Evolutionary conservation across 164 flowering plant species (phyloP), one percentile per base, ranked within the genome.

Genomic region (Tinospora cordifolia): DNA sequence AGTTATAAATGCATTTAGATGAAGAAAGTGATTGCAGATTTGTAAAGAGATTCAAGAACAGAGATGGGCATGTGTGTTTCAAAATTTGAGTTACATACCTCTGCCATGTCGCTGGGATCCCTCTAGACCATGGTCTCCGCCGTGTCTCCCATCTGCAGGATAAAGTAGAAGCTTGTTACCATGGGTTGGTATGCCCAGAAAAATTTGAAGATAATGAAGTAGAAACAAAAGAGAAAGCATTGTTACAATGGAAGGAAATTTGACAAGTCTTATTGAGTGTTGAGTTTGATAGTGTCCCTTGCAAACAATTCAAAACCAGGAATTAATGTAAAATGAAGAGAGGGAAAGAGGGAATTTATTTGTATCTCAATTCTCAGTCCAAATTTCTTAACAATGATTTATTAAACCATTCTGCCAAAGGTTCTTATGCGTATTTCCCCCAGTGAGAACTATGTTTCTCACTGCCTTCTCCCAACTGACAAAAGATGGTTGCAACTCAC

Each of bases 71-170:
- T 4, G 2, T 7, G 59, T 27, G 41, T 70, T n/a, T 19, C n/a
- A 59, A 21, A 13, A 59, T 6, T 12, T 9, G 63, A 30, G 22
- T 44, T 68, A 25, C n/a, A 63, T 34, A 87, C 98, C 99, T 85
- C 97, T 85, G 59, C 87, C 81, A 60, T 89, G 86, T 46, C 95
- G 82, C 67, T 85, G 67, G 66, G 89, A 84, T 44, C 87, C 87
- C 60, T 92, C 96, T 78, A 83, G 87, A 30, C 87, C 85, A 38
- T 88, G 85, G 63, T 84, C 74, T 79, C 96, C 91, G 63, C 89
- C 92, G 51, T 83, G 94, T 75, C 93, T 85, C 67, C 90, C 92
- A 86, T 88, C 99, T 94, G 81, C 72, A 66, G 46, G 51, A 65
- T 44, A 9, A 62, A 59, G 26, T 25, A 46, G 25, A 63, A 47